phyloP scores from a whole-genome alignment of 768 basidiomycete genomes.

The Termitomyces sp. region DNA sequence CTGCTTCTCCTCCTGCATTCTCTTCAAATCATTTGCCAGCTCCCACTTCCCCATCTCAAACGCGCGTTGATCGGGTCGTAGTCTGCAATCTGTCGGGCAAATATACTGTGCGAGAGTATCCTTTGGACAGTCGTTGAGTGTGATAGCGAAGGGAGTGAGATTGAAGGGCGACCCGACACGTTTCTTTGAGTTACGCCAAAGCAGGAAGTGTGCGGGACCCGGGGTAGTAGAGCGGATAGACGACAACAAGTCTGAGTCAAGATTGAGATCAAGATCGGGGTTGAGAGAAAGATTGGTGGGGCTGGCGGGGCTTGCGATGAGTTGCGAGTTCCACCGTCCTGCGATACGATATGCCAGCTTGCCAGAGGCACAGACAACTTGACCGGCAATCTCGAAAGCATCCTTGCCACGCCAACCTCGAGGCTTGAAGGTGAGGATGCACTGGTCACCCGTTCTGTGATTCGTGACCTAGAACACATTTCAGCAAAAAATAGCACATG shows the following conservation, averaged over 20 bases:
- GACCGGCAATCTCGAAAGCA: slow-evolving; percentile 88
- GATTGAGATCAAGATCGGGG: slow-evolving; percentile 41
- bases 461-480: slow-evolving; percentile 53
- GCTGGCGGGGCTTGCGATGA: slow-evolving; percentile 75
- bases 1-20: slow-evolving; percentile 80
- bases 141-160: slow-evolving; percentile 90
- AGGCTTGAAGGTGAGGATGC: slow-evolving; percentile 91
- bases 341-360: slow-evolving; percentile 81
- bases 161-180: slow-evolving; percentile 79
- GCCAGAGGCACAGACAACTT: slow-evolving; percentile 63
- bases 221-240: neutral
- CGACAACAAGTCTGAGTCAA: slow-evolving; percentile 44
- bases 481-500: too few species aligned
- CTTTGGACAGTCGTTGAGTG: slow-evolving; percentile 81
- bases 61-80: slow-evolving; percentile 90
- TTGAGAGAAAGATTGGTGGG: slow-evolving; percentile 68
- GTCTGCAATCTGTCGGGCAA: slow-evolving; percentile 86
- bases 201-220: slow-evolving; percentile 44
- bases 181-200: slow-evolving; percentile 93
- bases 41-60: slow-evolving; percentile 89
- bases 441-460: slow-evolving; percentile 84
- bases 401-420: slow-evolving; percentile 91
- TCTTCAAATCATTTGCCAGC: slow-evolving; percentile 75
- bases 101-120: slow-evolving; percentile 65
- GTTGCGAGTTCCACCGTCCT: slow-evolving; percentile 92